These are phyloP conservation scores for Lentinula raphanica DNA, from an alignment of 768 basidiomycete species.

Conservation along the genomic window DNA sequence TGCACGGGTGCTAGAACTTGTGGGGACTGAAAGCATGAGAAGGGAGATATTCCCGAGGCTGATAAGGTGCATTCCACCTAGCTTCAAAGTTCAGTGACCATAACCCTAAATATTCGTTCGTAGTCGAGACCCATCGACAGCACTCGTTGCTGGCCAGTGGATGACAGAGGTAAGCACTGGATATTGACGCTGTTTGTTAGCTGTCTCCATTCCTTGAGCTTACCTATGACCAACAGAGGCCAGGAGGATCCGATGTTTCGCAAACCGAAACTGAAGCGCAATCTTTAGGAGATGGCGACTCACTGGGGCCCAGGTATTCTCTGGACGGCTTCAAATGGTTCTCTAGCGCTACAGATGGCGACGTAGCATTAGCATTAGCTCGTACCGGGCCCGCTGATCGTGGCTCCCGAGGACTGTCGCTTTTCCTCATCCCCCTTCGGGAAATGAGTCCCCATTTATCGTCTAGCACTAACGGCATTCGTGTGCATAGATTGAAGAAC, in stretches of 20 bases:
- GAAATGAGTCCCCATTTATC: constrained; percentile 42
- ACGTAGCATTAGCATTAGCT: constrained; percentile 68
- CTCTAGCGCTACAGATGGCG: constrained; percentile 74
- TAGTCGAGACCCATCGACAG: constrained; percentile 56
- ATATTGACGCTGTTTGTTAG: too few relatives aligned
- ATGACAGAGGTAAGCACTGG: constrained; percentile 73
- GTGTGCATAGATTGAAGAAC: constrained; percentile 69
- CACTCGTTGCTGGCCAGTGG: constrained; percentile 79
- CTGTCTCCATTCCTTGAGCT: constrained; percentile 21
- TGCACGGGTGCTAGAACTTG: constrained; percentile 66
- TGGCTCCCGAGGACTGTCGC: constrained; percentile 64
- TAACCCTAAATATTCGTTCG: neutral
- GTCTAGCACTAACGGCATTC: constrained; percentile 54
- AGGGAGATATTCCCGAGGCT: constrained; percentile 52
- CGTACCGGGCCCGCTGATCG: constrained; percentile 53
- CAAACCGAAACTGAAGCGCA: constrained; percentile 63
- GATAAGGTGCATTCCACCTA: constrained; percentile 41
- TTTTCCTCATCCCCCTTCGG: constrained; percentile 68
- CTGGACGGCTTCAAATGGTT: constrained; percentile 81
- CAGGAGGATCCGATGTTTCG: constrained; percentile 73
- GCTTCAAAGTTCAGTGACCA: neutral
- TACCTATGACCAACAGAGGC: constrained; percentile 34
- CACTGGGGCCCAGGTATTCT: constrained; percentile 47
- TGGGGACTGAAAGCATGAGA: constrained; percentile 58
- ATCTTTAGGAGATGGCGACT: constrained; percentile 25